phyloP scores from a whole-genome alignment of 2,329 filamentous ascomycete genomes.

The Paecilomyces fulvus region DNA sequence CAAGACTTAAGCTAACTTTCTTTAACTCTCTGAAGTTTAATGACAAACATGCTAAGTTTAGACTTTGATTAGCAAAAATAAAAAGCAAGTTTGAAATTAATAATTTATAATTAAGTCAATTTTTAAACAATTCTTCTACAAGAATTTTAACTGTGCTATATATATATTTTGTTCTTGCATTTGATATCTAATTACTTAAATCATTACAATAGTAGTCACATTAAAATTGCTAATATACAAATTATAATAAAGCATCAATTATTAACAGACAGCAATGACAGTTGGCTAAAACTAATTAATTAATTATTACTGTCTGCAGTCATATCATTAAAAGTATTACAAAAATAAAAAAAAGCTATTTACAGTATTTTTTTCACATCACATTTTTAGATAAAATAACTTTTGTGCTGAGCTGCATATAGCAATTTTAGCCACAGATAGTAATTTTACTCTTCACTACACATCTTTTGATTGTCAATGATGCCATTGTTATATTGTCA shows the following conservation, averaged over 20 bases:
- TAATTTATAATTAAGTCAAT: too few species aligned
- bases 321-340: background rate
- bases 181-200: background rate
- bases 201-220: background rate
- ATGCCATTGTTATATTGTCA: background rate
- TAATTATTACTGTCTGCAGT: background rate
- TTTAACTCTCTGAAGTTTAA: too few species aligned
- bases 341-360: background rate
- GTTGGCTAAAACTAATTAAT: background rate
- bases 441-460: background rate
- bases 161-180: background rate
- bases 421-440: background rate
- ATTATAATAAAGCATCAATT: background rate
- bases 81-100: too few species aligned
- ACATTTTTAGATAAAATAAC: background rate
- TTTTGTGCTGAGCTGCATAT: background rate
- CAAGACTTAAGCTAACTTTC: too few species aligned
- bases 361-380: background rate
- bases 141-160: too few species aligned
- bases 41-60: too few species aligned
- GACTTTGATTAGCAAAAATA: too few species aligned
- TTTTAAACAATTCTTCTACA: too few species aligned
- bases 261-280: background rate
- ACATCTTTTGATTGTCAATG: background rate
- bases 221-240: background rate